phyloP scores from a whole-genome alignment of 768 basidiomycete species.

The Termitomyces sp. region DNA sequence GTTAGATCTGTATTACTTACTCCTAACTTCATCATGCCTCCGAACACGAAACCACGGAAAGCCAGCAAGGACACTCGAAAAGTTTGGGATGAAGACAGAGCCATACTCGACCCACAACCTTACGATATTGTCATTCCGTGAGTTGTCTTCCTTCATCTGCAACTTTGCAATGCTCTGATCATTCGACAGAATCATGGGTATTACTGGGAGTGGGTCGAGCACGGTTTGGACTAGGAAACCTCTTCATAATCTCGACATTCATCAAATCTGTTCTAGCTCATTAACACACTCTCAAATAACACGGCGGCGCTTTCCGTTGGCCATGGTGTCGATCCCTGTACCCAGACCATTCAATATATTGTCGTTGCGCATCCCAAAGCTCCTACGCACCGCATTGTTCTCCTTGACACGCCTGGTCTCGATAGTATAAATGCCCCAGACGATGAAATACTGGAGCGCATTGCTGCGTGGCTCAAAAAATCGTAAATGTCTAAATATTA shows the following conservation, averaged over 20 bases:
- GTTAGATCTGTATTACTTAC: not conserved
- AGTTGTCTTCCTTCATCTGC: not conserved
- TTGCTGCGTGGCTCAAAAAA: constrained; percentile 8
- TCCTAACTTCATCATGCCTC: not conserved
- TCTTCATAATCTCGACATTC: not conserved
- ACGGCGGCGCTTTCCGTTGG: constrained; percentile 4
- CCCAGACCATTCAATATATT: constrained; percentile 4
- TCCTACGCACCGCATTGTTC: constrained; percentile 7
- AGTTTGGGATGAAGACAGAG: constrained; percentile 3
- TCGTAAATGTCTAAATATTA: not conserved
- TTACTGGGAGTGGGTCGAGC: constrained; percentile 14
- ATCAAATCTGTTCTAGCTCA: constrained; percentile 3
- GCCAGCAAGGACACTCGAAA: not conserved
- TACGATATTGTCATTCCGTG: constrained; percentile 16
- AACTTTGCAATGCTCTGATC: not conserved
- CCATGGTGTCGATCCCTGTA: constrained; percentile 13
- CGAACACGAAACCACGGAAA: constrained; percentile 2
- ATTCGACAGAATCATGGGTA: constrained; percentile 8
- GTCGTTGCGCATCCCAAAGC: constrained; percentile 8
- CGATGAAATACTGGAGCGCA: constrained; percentile 4
- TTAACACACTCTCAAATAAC: constrained; percentile 7
- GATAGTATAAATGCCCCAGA: constrained; percentile 10
- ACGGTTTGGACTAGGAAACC: constrained; percentile 1
- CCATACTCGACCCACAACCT: constrained; percentile 7
- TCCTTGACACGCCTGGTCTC: constrained; percentile 14